These are phyloP conservation scores for Elongisporangium senticosum DNA, from an alignment of 352 stramenopile species.

Conservation along the genomic window DNA sequence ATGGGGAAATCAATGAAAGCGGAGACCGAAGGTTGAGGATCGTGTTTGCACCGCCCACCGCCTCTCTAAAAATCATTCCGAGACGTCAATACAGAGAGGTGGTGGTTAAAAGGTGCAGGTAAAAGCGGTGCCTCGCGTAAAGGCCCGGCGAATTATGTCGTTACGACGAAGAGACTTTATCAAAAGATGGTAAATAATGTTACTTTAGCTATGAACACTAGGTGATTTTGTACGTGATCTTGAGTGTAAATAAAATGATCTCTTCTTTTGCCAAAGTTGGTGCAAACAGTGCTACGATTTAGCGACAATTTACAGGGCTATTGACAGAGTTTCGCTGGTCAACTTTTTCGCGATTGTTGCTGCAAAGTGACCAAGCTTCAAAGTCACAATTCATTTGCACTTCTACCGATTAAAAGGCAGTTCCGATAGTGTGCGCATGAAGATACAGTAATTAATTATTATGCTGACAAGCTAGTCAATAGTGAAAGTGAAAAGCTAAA, in stretches of 20 bases:
- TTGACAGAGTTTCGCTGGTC: background rate
- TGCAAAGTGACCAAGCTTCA: background rate
- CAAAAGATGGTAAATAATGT: background rate
- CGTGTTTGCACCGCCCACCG: background rate
- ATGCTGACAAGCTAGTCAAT: too few species aligned
- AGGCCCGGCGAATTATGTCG: background rate
- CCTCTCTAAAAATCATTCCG: background rate
- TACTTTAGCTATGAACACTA: background rate
- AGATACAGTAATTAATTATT: background rate
- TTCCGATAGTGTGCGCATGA: background rate
- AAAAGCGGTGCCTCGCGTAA: background rate
- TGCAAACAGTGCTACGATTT: background rate
- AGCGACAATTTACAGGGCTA: background rate
- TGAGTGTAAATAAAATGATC: background rate
- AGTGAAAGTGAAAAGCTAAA: too few species aligned
- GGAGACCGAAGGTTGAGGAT: background rate
- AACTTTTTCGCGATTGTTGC: background rate
- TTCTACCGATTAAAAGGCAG: background rate
- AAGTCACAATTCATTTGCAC: too few species aligned
- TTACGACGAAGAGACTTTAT: background rate
- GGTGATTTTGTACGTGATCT: background rate
- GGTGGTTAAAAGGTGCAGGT: background rate
- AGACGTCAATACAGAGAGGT: background rate
- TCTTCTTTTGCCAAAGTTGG: background rate
- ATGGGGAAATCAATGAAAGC: background rate